Percentiles rank a stretch among this genome's conserved stretches.
Evolutionary conservation across 2,329 filamentous ascomycete genomes (phyloP).

Genomic region (Pseudocercospora cruenta): DNA sequence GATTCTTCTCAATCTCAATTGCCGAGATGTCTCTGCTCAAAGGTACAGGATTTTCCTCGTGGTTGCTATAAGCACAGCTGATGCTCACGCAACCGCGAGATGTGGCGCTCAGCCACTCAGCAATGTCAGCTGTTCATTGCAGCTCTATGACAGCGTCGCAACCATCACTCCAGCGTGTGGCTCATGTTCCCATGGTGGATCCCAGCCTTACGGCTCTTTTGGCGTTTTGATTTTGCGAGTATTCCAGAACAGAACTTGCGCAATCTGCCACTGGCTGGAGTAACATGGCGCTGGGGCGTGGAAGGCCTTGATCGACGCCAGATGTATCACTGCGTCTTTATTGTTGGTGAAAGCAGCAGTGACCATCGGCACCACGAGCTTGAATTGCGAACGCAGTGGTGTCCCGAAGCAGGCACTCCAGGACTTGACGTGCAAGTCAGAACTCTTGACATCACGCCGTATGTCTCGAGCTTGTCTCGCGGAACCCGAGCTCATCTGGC

Average conservation of each 20-base stretch:
- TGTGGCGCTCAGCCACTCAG: slow-evolving; percentile 5
- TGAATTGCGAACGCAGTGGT: not conserved
- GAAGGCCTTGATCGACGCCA: not conserved
- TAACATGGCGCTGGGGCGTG: not conserved
- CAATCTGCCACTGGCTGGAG: not conserved
- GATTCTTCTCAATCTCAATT: not conserved
- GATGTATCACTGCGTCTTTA: not conserved
- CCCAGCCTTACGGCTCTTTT: not conserved
- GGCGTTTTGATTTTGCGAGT: not conserved
- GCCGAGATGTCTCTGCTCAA: not conserved
- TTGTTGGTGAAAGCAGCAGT: not conserved
- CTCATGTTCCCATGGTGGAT: not conserved
- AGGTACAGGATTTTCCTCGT: not conserved
- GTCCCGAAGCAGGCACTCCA: not conserved
- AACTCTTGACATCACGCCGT: not conserved
- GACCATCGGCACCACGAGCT: not conserved
- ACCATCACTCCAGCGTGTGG: not conserved
- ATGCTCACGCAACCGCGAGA: slow-evolving; percentile 2
- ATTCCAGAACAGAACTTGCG: not conserved
- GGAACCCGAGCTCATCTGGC: not conserved
- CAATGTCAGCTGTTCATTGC: not conserved
- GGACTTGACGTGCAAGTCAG: not conserved
- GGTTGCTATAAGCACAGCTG: not conserved
- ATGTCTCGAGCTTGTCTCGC: not conserved
- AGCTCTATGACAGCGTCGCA: slow-evolving; percentile 5